phyloP scores from a whole-genome alignment of 148 eudicot genomes.

The Salicornia ramosissima region DNA sequence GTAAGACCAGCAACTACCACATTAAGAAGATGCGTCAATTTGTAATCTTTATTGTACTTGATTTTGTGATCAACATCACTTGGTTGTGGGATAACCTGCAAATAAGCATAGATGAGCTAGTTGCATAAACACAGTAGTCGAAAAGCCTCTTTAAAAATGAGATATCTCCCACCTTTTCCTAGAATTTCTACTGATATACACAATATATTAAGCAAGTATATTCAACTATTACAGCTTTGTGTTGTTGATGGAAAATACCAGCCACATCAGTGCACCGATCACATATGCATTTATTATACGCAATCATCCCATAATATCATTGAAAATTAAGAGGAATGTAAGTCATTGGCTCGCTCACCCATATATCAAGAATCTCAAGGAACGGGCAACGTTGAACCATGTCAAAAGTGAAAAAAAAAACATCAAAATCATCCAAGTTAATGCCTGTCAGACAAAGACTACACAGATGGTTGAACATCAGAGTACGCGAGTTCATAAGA shows the following conservation, averaged over 20 bases:
- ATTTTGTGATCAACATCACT: not conserved
- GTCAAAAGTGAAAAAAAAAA: not conserved
- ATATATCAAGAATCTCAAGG: not conserved
- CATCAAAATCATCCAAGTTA: not conserved
- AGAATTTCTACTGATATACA: not conserved
- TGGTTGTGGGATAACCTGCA: not conserved
- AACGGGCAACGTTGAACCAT: not conserved
- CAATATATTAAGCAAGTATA: not conserved
- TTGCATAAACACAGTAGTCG: not conserved
- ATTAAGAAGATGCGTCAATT: not conserved
- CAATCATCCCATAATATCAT: not conserved
- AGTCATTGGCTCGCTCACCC: not conserved
- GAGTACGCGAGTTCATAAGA: not conserved
- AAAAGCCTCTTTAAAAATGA: not conserved
- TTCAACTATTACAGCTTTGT: not conserved
- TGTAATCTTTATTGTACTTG: not conserved
- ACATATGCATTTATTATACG: not conserved
- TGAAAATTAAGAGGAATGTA: not conserved
- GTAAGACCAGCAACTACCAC: not conserved
- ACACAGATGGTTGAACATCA: conserved; percentile 1
- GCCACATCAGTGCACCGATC: too few species aligned
- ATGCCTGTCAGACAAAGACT: not conserved
- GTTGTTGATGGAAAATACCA: not conserved
- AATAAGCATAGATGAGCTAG: not conserved
- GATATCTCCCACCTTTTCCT: not conserved